Evolutionary conservation across 805 yeast genomes (phyloP), one percentile per base, ranked within the genome.

Genomic region (Wickerhamomyces rabaulensis): DNA sequence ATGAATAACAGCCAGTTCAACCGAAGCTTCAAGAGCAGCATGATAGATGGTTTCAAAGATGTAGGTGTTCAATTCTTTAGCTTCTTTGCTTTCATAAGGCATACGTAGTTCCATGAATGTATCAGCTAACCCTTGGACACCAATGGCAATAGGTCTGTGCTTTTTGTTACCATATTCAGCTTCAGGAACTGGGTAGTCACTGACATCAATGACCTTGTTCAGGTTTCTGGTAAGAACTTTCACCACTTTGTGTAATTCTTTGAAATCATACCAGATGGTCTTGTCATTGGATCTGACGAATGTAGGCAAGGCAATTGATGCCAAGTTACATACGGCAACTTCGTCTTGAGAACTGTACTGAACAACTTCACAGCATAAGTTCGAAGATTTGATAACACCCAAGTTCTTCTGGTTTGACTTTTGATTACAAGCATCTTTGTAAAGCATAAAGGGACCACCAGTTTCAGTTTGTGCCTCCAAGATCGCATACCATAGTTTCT

Each of bases 101-200:
- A 87, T 57, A 55, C 94, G 78, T 50, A 92, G 70, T 54, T 76
- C 73, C 75, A 88, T 78, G 66, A 89, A 92, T 2, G 83, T 71
- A 66, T 92, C 97, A 20, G 97, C 96, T 42, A 92, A 73, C 36
- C 99, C 99, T 65, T 91, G 97, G 7, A 92, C 96, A 49, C 99
- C 99, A 29, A 92, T 69, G 13, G 97, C 97, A 56, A 92, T 79
- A 12, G 99, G 98, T 54, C 99, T 76, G 64, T 92, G 84, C 57
- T 79, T 80, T 71, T 76, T 68, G 64, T 92, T 92, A 13, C 96
- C 87, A 39, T 50, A 57, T 56, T 74, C 74, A 3, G 97, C 91
- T 52, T 79, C 84, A 39, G 74, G 78, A 10, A 87, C 80, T 2
- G 99, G 98, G 62, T 92, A 92, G 54, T 69, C 71, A 56, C 90